Percentiles rank a stretch among this genome's conserved stretches.
These are phyloP conservation scores for Nigrospora oryzae DNA, from an alignment of 2,329 filamentous ascomycete genomes.

Conservation along the genomic window DNA sequence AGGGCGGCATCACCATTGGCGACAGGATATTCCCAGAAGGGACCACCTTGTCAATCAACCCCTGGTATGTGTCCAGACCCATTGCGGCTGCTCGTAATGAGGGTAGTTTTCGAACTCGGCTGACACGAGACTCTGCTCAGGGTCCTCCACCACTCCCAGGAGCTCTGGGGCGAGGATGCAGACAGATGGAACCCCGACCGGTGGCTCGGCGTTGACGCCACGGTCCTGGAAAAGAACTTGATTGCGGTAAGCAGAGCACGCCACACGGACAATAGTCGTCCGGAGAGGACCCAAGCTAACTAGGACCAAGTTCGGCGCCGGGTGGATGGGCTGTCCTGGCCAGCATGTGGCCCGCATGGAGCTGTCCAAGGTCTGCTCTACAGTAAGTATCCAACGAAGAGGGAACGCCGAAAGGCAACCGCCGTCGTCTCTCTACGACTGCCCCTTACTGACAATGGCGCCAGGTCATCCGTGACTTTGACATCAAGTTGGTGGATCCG, in stretches of 20 bases:
- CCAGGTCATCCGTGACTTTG: not conserved
- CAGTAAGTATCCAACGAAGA: not conserved
- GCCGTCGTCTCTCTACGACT: not conserved
- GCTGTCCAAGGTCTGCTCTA: not conserved
- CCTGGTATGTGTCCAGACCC: constrained; percentile 1
- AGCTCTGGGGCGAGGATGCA: constrained; percentile 2
- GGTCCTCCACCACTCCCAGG: not conserved
- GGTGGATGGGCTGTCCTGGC: constrained; percentile 1
- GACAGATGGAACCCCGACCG: constrained; percentile 1
- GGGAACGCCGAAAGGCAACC: no score
- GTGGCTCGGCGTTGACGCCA: not conserved
- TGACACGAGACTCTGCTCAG: not conserved
- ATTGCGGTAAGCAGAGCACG: not conserved
- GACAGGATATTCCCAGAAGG: constrained; percentile 3
- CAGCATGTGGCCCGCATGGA: constrained; percentile 4
- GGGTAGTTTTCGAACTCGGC: no score
- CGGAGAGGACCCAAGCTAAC: not conserved
- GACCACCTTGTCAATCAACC: constrained; percentile 1
- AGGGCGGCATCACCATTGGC: constrained; percentile 1
- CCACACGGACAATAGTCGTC: not conserved
- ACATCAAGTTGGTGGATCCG: constrained; percentile 1
- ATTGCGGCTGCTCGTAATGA: not conserved
- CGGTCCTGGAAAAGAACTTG: constrained; percentile 1
- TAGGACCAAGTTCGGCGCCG: not conserved
- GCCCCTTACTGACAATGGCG: not conserved